Conservation (phyloP, 2,329 filamentous ascomycete species). For the Cladosporium colombiae region DNA sequence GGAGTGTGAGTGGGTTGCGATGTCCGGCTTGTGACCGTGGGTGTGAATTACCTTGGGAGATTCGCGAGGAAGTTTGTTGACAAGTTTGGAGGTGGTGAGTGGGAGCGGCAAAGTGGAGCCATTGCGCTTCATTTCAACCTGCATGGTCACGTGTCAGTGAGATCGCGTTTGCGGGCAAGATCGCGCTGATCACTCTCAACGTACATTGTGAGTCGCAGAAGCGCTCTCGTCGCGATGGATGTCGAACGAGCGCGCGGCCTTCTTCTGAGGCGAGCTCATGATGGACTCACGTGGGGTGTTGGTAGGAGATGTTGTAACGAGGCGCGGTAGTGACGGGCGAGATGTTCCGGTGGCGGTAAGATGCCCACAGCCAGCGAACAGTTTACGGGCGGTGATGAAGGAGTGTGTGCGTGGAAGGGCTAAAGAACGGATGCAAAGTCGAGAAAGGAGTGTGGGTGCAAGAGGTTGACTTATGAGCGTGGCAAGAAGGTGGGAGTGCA, state of each 20-base stretch:
- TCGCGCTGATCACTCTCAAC: constrained; percentile 1
- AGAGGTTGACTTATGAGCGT: background rate
- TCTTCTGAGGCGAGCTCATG: constrained; percentile 17
- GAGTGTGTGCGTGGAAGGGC: background rate
- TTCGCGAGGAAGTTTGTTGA: constrained; percentile 33
- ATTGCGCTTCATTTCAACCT: constrained; percentile 25
- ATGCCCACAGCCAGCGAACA: constrained; percentile 3
- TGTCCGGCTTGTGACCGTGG: constrained; percentile 20
- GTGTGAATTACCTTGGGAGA: constrained; percentile 25
- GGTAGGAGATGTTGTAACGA: background rate
- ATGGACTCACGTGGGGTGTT: background rate
- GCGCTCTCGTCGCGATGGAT: constrained; percentile 13
- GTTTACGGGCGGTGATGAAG: background rate
- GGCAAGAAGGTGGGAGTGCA: background rate
- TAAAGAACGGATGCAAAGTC: constrained; percentile 6
- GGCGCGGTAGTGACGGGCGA: background rate
- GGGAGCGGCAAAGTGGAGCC: constrained; percentile 31
- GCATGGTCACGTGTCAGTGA: constrained; percentile 22
- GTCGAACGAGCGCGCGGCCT: constrained; percentile 12
- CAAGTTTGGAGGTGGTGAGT: constrained; percentile 40
- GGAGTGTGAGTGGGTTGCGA: constrained; percentile 23
- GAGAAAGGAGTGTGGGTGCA: constrained; percentile 11
- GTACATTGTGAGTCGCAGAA: background rate
- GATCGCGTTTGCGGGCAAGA: background rate
- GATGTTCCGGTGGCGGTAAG: constrained; percentile 1